Evolutionary conservation across 495 filamentous ascomycete genomes (phyloP).

Genomic region (Entonaema liquescens): DNA sequence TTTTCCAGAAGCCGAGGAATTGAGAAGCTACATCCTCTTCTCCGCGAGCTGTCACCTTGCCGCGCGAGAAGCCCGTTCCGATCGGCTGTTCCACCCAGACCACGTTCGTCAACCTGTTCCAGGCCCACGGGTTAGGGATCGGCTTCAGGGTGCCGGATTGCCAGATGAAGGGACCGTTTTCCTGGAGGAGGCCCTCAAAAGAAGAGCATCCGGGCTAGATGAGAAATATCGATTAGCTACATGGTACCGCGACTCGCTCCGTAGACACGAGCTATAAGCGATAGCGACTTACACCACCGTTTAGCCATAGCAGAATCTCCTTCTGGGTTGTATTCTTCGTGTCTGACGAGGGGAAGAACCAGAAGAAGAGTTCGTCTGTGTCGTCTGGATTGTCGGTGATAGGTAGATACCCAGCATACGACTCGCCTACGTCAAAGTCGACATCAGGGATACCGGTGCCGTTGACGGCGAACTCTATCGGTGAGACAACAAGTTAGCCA

Average conservation of each 20-base stretch:
- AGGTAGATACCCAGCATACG: constrained; percentile 79
- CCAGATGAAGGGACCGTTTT: constrained; percentile 73
- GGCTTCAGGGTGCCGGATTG: constrained; percentile 66
- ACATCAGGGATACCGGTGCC: constrained; percentile 76
- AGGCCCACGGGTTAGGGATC: constrained; percentile 68
- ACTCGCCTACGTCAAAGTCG: constrained; percentile 81
- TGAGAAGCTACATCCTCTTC: constrained; percentile 73
- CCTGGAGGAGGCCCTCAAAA: constrained; percentile 71
- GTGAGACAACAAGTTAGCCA: not conserved
- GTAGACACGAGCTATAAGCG: not conserved
- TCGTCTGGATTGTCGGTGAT: constrained; percentile 63
- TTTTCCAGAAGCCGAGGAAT: constrained; percentile 76
- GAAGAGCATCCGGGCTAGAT: constrained; percentile 68
- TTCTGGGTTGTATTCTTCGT: constrained; percentile 57
- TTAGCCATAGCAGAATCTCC: constrained; percentile 73
- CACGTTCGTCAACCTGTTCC: constrained; percentile 73
- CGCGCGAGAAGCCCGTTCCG: constrained; percentile 77
- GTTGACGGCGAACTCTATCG: constrained; percentile 70
- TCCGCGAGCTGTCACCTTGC: constrained; percentile 67
- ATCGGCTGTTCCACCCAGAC: constrained; percentile 80
- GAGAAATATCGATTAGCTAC: not conserved
- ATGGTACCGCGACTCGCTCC: not conserved
- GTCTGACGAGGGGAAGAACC: constrained; percentile 74
- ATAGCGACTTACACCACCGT: constrained; percentile 48
- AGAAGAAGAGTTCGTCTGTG: constrained; percentile 73